A percentile compares a stretch with the other conserved stretches of the same genome.
phyloP scores from a whole-genome alignment of 306 rosid genomes.

The Luffa aegyptiaca region DNA sequence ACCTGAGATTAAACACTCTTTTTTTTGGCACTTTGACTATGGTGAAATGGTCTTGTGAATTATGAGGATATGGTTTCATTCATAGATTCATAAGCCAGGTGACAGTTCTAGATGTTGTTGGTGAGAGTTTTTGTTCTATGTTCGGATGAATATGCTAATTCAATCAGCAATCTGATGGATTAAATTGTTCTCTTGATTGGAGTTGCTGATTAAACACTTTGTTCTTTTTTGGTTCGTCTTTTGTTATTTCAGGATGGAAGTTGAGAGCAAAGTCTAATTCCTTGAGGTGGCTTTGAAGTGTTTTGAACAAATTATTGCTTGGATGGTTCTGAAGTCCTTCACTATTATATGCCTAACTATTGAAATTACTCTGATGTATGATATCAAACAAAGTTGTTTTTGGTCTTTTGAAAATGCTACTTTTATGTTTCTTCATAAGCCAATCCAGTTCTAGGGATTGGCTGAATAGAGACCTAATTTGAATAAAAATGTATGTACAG shows the following conservation, averaged over 20 bases:
- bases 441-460: background rate
- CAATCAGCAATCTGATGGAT: background rate
- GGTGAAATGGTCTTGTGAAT: background rate
- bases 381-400: background rate
- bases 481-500: background rate
- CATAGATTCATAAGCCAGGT: background rate
- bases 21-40: background rate
- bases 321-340: background rate
- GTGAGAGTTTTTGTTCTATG: background rate
- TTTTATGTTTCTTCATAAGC: background rate
- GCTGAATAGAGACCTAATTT: background rate
- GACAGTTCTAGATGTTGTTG: background rate
- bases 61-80: background rate
- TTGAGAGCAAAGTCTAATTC: background rate
- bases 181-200: too few species aligned
- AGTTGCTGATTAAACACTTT: too few species aligned
- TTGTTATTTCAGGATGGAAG: background rate
- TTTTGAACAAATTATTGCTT: background rate
- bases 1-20: background rate
- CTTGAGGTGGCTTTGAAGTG: background rate
- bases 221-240: background rate
- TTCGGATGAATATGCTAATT: background rate
- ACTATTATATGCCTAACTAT: background rate
- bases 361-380: background rate
- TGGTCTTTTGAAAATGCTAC: background rate